phyloP scores from a whole-genome alignment of 805 yeast species.

The Lipomyces sp. region DNA sequence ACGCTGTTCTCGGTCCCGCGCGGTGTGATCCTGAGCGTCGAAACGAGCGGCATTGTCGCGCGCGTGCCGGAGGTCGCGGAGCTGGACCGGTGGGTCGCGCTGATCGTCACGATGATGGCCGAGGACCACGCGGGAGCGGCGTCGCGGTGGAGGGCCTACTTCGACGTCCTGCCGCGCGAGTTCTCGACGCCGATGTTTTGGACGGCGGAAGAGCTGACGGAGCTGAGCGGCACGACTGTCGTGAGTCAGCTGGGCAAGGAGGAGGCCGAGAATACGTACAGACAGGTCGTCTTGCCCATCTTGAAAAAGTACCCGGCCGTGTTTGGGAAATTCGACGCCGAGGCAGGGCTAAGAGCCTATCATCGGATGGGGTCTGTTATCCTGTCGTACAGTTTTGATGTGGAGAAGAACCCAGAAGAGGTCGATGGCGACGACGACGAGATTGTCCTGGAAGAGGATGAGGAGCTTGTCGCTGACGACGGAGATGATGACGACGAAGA shows the following conservation, averaged over 20 bases:
- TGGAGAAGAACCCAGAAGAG: conserved; percentile 41
- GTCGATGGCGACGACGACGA: conserved; percentile 40
- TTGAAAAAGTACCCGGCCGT: conserved; percentile 33
- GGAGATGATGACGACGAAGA: conserved; percentile 37
- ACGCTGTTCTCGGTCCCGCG: conserved; percentile 68
- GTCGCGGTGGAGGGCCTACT: conserved; percentile 68
- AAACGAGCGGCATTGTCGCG: conserved; percentile 41
- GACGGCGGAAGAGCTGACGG: conserved; percentile 57
- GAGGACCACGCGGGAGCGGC: conserved; percentile 52
- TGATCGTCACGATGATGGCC: conserved; percentile 64
- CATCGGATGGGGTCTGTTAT: conserved; percentile 73
- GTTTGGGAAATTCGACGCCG: conserved; percentile 34
- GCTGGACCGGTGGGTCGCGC: conserved; percentile 69
- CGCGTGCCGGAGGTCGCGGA: conserved; percentile 31
- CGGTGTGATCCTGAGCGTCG: conserved; percentile 53
- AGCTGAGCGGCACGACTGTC: conserved; percentile 67
- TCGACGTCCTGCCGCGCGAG: conserved; percentile 60
- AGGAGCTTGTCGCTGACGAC: conserved; percentile 15
- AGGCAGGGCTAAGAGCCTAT: conserved; percentile 59
- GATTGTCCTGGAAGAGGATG: conserved; percentile 14
- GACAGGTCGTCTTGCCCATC: conserved; percentile 46
- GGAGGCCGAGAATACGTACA: conserved; percentile 60
- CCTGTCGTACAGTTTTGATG: conserved; percentile 89
- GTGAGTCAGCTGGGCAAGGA: conserved; percentile 66
- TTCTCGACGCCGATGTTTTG: conserved; percentile 79